phyloP scores from a whole-genome alignment of 371 early-diverging fungal genomes.

The Haplosporangium sp. region DNA sequence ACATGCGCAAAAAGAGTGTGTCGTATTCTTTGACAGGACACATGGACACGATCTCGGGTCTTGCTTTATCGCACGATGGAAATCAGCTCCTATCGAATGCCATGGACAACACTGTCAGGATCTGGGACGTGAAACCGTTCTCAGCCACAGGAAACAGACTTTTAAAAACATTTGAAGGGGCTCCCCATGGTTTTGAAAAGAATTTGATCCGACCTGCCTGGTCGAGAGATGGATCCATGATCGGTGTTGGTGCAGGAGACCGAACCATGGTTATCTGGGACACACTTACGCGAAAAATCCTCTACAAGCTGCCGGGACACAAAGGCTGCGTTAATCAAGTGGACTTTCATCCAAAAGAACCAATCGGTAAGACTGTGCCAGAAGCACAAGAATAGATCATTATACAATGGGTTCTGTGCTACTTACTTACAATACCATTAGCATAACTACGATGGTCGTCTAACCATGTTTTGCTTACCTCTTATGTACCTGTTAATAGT shows the following conservation, averaged over 20 bases:
- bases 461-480: not conserved
- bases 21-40: slow-evolving; percentile 85
- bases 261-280: slow-evolving; percentile 97
- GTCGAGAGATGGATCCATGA: slow-evolving; percentile 89
- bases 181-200: slow-evolving; percentile 95
- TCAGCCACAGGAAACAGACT: slow-evolving; percentile 72
- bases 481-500: slow-evolving; percentile 51
- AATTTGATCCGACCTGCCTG: slow-evolving; percentile 91
- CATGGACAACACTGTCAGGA: slow-evolving; percentile 95
- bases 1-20: slow-evolving; percentile 79
- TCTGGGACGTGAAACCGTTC: slow-evolving; percentile 96
- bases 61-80: slow-evolving; percentile 88
- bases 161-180: slow-evolving; percentile 81
- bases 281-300: slow-evolving; percentile 81
- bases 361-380: slow-evolving; percentile 66
- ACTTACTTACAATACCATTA: too few species aligned
- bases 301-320: slow-evolving; percentile 97
- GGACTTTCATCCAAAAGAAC: slow-evolving; percentile 94
- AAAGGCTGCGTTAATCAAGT: slow-evolving; percentile 96
- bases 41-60: slow-evolving; percentile 90
- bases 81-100: slow-evolving; percentile 82
- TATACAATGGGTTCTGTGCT: too few species aligned
- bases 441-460: not conserved
- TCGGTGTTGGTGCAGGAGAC: slow-evolving; percentile 95
- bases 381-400: too few species aligned